Percentiles rank a stretch among this genome's conserved stretches.
These are phyloP conservation scores for Haplosporangium sp. DNA, from an alignment of 371 early-diverging fungal species.

Conservation along the genomic window DNA sequence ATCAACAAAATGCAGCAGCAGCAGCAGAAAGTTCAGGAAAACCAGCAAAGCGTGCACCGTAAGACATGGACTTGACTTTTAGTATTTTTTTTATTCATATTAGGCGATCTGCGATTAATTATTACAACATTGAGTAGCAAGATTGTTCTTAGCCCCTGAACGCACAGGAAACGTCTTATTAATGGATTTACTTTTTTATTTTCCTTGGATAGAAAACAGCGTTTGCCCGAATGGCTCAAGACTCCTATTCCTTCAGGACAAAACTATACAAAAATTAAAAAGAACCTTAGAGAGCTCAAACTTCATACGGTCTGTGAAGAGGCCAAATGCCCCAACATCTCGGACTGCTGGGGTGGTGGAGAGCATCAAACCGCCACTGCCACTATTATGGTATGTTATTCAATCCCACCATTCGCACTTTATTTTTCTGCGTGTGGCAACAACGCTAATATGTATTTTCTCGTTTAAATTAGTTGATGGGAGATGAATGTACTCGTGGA, in stretches of 20 bases:
- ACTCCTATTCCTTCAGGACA: conserved; percentile 91
- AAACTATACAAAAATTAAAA: conserved; percentile 86
- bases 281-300: conserved; percentile 91
- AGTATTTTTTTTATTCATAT: no score
- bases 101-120: neutral
- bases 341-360: conserved; percentile 98
- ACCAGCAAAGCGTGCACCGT: conserved; percentile 37
- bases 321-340: conserved; percentile 97
- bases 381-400: conserved; percentile 88
- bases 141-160: neutral
- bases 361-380: conserved; percentile 97
- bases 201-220: conserved; percentile 65
- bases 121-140: neutral
- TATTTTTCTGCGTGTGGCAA: neutral
- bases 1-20: conserved; percentile 57
- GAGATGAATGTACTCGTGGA: conserved; percentile 98
- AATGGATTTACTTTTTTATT: neutral
- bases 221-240: conserved; percentile 95
- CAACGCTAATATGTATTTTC: no score
- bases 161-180: neutral
- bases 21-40: conserved; percentile 36
- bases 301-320: conserved; percentile 96
- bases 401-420: no score
- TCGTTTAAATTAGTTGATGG: conserved; percentile 83
- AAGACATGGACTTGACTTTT: conserved; percentile 3